Evolutionary conservation across 495 filamentous ascomycete species (phyloP).

Genomic region (Talaromyces trachyspermus): DNA sequence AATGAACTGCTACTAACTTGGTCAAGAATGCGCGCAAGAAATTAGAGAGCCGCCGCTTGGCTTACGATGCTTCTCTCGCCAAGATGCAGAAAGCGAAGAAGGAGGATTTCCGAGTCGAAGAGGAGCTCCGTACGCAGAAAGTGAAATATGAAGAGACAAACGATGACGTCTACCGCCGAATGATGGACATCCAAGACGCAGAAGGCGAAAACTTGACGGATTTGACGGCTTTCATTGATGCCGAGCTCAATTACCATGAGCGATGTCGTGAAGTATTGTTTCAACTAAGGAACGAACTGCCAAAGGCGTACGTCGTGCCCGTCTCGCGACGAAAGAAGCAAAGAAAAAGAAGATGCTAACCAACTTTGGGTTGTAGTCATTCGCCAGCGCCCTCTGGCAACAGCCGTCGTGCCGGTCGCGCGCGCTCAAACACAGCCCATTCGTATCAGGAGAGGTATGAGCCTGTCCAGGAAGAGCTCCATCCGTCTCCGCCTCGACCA

Average conservation of each 20-base stretch:
- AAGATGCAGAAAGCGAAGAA: conserved; percentile 94
- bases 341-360: conserved; percentile 13
- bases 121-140: conserved; percentile 85
- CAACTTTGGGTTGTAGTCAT: conserved; percentile 21
- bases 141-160: conserved; percentile 95
- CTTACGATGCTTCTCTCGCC: conserved; percentile 81
- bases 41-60: conserved; percentile 82
- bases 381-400: conserved; percentile 19
- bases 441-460: conserved; percentile 53
- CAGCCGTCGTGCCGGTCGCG: conserved; percentile 36
- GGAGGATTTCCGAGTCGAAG: conserved; percentile 88
- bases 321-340: neutral
- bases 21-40: conserved; percentile 78
- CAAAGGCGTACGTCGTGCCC: conserved; percentile 42
- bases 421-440: conserved; percentile 56
- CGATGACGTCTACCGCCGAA: conserved; percentile 85
- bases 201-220: conserved; percentile 81
- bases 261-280: conserved; percentile 70
- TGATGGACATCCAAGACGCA: conserved; percentile 94
- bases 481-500: conserved; percentile 41
- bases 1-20: conserved; percentile 7
- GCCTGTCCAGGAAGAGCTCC: conserved; percentile 48
- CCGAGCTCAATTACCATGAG: conserved; percentile 87
- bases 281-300: conserved; percentile 63
- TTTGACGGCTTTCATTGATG: conserved; percentile 74